Base-by-base conservation (phyloP, 2,329 filamentous ascomycete species). In the Alternaria gaisen region DNA sequence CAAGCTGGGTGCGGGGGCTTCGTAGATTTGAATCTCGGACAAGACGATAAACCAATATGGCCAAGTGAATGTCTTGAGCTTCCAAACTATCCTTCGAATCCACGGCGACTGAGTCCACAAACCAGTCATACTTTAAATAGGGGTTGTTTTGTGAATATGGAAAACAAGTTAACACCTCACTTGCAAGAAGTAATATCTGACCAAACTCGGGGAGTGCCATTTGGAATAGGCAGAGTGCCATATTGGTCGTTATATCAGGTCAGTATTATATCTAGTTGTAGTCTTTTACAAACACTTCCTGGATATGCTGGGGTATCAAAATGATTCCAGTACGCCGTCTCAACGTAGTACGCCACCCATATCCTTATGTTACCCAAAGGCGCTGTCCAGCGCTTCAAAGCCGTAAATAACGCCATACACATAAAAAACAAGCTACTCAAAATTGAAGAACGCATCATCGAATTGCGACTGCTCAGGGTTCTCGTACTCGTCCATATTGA, bases 371-470 rank as follows among this genome's bases (percentile, higher is more conserved):
- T 11, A 20, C 22, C 26, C 42, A 28, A 44, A 26, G 16, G 42
- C 32, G 14, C 32, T 50, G 14, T 18, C 46, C 20, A 36, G 46
- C 20, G 30, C 46, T n/a, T 3, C 11, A 5, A 12, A 9, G 4
- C 18, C 6, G 14, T 26, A 9, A 12, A 38, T 26, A 48, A 58
- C 42, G 36, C 56, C 56, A 38, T 51, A 4, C 14, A 2, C 14
- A 14, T n/a, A 41, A 34, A 22, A 32, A 18, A 4, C 6, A 46
- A 10, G 46, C 14, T 48, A 40, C 11, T 72, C 75, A 34, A 76
- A 75, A 11, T 75, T 74, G 64, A 78, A 79, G 54, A 79, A 79
- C 4, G 76, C 78, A 43, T 79, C 74, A 53, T 80, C 75, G 58
- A 80, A 80, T 18, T 77, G 71, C 4, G 74, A 76, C 14, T 66